Conservation (phyloP, 2,329 filamentous ascomycete genomes). For the Ascocoryne sarcoides region DNA sequence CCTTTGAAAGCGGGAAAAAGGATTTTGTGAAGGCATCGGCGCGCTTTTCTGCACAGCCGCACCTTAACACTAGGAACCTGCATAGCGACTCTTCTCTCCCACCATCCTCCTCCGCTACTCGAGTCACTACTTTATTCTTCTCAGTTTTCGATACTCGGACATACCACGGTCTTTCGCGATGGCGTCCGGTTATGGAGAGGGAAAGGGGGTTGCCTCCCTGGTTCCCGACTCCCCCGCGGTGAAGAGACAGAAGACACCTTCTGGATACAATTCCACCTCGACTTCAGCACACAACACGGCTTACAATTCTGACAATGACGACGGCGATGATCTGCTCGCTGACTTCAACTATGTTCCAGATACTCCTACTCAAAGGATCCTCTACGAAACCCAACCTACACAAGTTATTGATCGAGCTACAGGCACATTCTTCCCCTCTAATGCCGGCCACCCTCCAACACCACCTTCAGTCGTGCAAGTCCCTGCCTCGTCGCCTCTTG, state of each 20-base stretch:
- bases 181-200: conserved; percentile 12
- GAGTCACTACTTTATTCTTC: too few relatives aligned
- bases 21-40: too few relatives aligned
- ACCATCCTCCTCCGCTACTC: too few relatives aligned
- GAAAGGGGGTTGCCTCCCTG: conserved; percentile 2
- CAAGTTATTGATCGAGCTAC: conserved; percentile 26
- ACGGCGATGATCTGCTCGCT: conserved; percentile 39
- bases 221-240: conserved; percentile 21
- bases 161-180: conserved; percentile 7
- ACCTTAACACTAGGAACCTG: too few relatives aligned
- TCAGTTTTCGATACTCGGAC: too few relatives aligned
- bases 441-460: conserved; percentile 23
- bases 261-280: conserved; percentile 24
- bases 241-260: conserved; percentile 27
- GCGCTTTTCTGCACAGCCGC: too few relatives aligned
- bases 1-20: too few relatives aligned
- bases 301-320: conserved; percentile 34
- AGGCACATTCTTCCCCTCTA: too few relatives aligned
- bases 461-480: conserved; percentile 57
- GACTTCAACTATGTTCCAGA: conserved; percentile 30
- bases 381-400: conserved; percentile 34
- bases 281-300: conserved; percentile 18
- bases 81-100: too few relatives aligned
- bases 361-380: conserved; percentile 17
- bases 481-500: conserved; percentile 70